Evolutionary conservation across 345 rosid species (phyloP), one percentile per base, ranked within the genome.

Genomic region (Camelina neglecta): DNA sequence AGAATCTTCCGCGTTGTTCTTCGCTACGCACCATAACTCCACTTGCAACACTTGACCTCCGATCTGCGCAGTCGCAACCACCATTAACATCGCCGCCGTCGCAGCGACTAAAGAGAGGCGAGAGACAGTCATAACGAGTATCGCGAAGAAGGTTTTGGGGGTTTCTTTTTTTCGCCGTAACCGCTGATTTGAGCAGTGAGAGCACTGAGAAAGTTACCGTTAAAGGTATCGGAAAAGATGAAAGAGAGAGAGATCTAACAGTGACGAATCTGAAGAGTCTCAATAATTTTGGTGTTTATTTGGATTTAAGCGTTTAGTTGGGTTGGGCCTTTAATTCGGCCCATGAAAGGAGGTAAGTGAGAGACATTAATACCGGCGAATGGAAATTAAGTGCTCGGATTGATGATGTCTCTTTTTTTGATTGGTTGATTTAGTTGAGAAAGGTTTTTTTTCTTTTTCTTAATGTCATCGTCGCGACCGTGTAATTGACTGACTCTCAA

Each of bases 11-110:
- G 94, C 89, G 69, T 89, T 83, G 63, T 80, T 89, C 85, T 85
- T 87, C 16, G 97, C 96, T 0, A 92, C 85, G 57, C 97, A 94
- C 98, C 98, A 94, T 9, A 76, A 20, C 65, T 23, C 69, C 67
- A 71, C 70, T 18, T 76, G 75, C 1, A 70, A 3, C 45, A 76
- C 71, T 70, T 76, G 65, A 3, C 75, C 75, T 1, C 80, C 75
- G 66, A 33, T 31, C 59, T 76, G 80, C 4, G 71, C 75, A 23
- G 53, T 8, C 18, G 79, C 21, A 60, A 75, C 39, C 29, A 20
- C 59, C 65, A 55, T 62, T 45, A 69, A 45, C 42, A 56, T 8
- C 7, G 65, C 15, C 51, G 65, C 66, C 60, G 75, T 55, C 31
- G 51, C 75, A 50, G 75, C 70, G 70, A 68, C n/a, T 15, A 75